Conservation (phyloP, 2,329 filamentous ascomycete genomes). For the Trichoderma guizhouense region DNA sequence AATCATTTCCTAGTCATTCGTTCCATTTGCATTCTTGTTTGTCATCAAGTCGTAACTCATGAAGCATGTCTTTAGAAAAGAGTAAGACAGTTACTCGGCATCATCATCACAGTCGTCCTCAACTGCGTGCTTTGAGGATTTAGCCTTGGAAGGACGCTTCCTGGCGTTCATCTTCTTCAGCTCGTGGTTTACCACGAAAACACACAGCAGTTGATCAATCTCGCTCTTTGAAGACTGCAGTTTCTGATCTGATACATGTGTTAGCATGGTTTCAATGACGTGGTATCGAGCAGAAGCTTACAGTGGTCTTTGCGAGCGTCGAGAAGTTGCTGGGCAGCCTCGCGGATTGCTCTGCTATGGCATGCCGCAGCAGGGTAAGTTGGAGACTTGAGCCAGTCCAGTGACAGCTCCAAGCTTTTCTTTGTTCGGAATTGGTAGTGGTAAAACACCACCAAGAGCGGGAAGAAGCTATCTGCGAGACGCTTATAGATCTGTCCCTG, state of each 20-base stretch:
- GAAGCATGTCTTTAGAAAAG: not conserved
- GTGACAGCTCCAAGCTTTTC: slow-evolving; percentile 38
- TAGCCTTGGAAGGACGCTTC: slow-evolving; percentile 29
- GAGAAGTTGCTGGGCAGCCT: slow-evolving; percentile 32
- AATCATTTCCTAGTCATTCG: not conserved
- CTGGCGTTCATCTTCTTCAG: slow-evolving; percentile 39
- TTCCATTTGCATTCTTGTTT: not conserved
- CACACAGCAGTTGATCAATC: slow-evolving; percentile 33
- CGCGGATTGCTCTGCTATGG: slow-evolving; percentile 30
- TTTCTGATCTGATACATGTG: slow-evolving; percentile 28
- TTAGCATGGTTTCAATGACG: not conserved
- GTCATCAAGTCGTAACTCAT: slow-evolving; percentile 17
- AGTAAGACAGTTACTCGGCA: slow-evolving; percentile 20
- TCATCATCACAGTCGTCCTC: slow-evolving; percentile 29
- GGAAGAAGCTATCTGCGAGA: slow-evolving; percentile 35
- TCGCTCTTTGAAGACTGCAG: slow-evolving; percentile 33
- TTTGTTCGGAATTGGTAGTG: slow-evolving; percentile 41
- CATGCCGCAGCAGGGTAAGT: slow-evolving; percentile 26
- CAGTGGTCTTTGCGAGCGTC: slow-evolving; percentile 35
- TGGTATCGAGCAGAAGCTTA: slow-evolving; percentile 25
- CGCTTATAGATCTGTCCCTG: slow-evolving; percentile 26
- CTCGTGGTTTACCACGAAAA: slow-evolving; percentile 39
- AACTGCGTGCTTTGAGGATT: slow-evolving; percentile 23
- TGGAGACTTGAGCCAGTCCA: slow-evolving; percentile 37
- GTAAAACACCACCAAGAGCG: slow-evolving; percentile 39